Evolutionary conservation across 805 yeast species (phyloP), one percentile per base, ranked within the genome.

Genomic region (Spathaspora passalidarum): DNA sequence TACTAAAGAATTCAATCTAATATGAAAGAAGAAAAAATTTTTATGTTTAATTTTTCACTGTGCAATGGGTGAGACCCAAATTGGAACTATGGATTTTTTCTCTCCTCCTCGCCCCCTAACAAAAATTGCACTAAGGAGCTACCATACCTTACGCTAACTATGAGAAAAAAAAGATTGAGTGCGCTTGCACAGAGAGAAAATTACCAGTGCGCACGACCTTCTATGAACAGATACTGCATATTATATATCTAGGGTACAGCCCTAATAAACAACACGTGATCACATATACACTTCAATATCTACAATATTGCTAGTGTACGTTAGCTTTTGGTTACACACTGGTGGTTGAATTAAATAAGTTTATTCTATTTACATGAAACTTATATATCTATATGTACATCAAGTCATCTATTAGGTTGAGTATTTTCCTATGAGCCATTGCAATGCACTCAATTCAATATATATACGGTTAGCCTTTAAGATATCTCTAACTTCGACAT

Each of bases 401-500:
- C 32, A 9, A 8, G 16, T 16, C 36, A 40, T 42, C 14, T 40
- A 43, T 43, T 17, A 34, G 21, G 11, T 47, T 46, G 5, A 2
- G 55, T 70, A 63, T 53, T 58, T 65, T 44, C 66, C 63, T 43
- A 72, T 72, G 45, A 72, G 69, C 73, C 81, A 83, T 59, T 82
- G 80, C 54, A 90, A 76, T 1, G 96, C 91, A 19, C 71, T 70
- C 54, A 79, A 69, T 65, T 89, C 96, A 48, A 90, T 78, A 55
- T 80, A 80, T 48, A 90, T 71, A 53, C 88, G 78, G 56, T 85
- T 79, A 11, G 97, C 92, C 66, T 81, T 85, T 50, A 91, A 77
- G 43, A 91, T 57, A 61, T 90, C 96, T 66, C 91, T 81, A 16
- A 91, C 92, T 60, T 85, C 87, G 32, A 89, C 80, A 18, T 84